Percentiles rank a stretch among this genome's conserved stretches.
phyloP scores from a whole-genome alignment of 805 yeast species.

The Yamadazyma insecticola region DNA sequence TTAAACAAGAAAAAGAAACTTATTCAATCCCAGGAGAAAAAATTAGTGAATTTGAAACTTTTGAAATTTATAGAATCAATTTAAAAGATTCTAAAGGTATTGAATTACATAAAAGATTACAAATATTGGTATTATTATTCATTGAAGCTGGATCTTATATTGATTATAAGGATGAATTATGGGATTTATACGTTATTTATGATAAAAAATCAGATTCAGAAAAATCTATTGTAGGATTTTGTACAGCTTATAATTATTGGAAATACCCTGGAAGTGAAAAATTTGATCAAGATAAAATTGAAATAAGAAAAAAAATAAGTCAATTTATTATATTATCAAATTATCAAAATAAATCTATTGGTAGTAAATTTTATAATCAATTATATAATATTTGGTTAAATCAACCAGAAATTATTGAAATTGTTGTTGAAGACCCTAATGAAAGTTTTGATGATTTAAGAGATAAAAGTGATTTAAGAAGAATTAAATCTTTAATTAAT shows the following conservation, averaged over 20 bases:
- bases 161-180: slow-evolving; percentile 65
- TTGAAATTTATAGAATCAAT: slow-evolving; percentile 48
- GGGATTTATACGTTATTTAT: slow-evolving; percentile 71
- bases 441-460: slow-evolving; percentile 89
- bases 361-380: slow-evolving; percentile 57
- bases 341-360: slow-evolving; percentile 70
- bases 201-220: slow-evolving; percentile 14
- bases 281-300: slow-evolving; percentile 42
- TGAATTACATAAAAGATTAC: slow-evolving; percentile 64
- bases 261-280: slow-evolving; percentile 52
- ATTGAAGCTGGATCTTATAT: slow-evolving; percentile 94
- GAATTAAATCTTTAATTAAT: slow-evolving; percentile 22
- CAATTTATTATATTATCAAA: slow-evolving; percentile 86
- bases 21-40: slow-evolving; percentile 40
- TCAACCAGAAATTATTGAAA: slow-evolving; percentile 54
- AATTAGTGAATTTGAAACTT: slow-evolving; percentile 19
- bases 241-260: slow-evolving; percentile 83
- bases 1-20: slow-evolving; percentile 42
- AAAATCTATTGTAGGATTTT: slow-evolving; percentile 64
- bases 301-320: slow-evolving; percentile 68
- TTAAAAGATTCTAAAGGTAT: slow-evolving; percentile 37
- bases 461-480: slow-evolving; percentile 69
- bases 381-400: slow-evolving; percentile 53
- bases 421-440: slow-evolving; percentile 92
- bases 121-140: slow-evolving; percentile 73